phyloP scores from a whole-genome alignment of 2,329 filamentous ascomycete species.

The Venturia effusa region DNA sequence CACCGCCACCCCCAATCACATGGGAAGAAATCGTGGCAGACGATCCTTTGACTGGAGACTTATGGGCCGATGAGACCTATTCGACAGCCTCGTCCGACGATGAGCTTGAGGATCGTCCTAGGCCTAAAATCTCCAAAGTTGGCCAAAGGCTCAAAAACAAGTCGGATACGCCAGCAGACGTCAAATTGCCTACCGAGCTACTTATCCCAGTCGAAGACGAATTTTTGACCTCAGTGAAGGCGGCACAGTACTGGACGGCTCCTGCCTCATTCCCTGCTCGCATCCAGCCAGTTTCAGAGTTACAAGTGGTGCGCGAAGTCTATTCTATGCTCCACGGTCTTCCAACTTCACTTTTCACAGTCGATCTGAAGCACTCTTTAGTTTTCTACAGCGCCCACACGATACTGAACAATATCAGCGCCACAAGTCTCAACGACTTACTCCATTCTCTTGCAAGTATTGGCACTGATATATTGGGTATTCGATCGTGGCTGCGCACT shows the following conservation, averaged over 20 bases:
- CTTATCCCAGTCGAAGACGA: constrained; percentile 20
- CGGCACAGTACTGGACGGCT: constrained; percentile 38
- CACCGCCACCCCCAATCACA: constrained; percentile 42
- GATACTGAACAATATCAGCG: constrained; percentile 13
- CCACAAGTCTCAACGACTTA: constrained; percentile 25
- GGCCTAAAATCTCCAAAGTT: neutral
- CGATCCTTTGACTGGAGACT: constrained; percentile 59
- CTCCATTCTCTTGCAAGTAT: constrained; percentile 36
- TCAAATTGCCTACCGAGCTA: constrained; percentile 14
- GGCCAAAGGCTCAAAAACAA: constrained; percentile 15
- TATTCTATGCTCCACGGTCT: constrained; percentile 79
- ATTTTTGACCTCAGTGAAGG: constrained; percentile 19
- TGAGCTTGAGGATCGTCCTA: constrained; percentile 27
- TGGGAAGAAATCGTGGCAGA: constrained; percentile 74
- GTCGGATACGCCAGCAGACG: constrained; percentile 20
- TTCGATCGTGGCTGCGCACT: constrained; percentile 38
- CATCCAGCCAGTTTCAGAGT: constrained; percentile 39
- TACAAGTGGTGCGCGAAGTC: constrained; percentile 63
- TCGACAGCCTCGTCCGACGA: constrained; percentile 54
- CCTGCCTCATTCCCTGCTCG: neutral
- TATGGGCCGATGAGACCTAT: constrained; percentile 65
- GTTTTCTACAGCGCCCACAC: constrained; percentile 24
- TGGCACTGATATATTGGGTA: constrained; percentile 35
- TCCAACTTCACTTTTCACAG: constrained; percentile 57
- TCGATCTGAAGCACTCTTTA: constrained; percentile 28